A percentile compares a stretch with the other conserved stretches of the same genome.
These are phyloP conservation scores for Puccinia brachypodii DNA, from an alignment of 1,284 basidiomycete species.

Conservation along the genomic window DNA sequence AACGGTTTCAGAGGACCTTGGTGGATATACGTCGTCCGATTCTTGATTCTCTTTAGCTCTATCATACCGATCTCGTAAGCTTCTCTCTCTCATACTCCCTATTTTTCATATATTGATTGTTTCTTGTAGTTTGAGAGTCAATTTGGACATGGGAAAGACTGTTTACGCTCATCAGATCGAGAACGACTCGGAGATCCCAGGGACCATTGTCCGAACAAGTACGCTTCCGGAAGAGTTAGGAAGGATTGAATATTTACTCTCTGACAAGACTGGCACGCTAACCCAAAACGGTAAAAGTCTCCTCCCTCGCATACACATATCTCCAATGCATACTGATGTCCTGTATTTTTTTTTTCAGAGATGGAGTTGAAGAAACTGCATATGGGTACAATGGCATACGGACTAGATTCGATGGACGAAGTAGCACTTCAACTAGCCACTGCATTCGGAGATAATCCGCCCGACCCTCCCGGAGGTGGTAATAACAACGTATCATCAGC, in stretches of 20 bases:
- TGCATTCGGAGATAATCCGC: conserved; percentile 62
- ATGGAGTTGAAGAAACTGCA: conserved; percentile 99
- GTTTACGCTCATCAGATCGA: conserved; percentile 95
- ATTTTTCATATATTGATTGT: not conserved
- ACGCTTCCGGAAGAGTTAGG: conserved; percentile 97
- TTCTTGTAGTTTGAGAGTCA: conserved; percentile 78
- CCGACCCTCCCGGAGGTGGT: not conserved
- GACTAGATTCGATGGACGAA: conserved; percentile 96
- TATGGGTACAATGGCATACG: conserved; percentile 98
- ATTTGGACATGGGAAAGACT: conserved; percentile 99
- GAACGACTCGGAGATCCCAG: conserved; percentile 85
- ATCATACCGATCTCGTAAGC: conserved; percentile 97
- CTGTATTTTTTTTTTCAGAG: conserved; percentile 62
- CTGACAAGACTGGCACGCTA: conserved; percentile 95
- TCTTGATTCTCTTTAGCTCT: conserved; percentile 94
- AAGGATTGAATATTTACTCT: conserved; percentile 89
- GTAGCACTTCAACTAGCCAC: conserved; percentile 81
- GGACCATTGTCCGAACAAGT: conserved; percentile 92
- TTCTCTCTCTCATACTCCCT: not conserved
- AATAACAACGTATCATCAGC: too few relatives aligned
- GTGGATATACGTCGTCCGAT: conserved; percentile 95
- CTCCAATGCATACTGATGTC: conserved; percentile 8
- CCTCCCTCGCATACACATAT: not conserved
- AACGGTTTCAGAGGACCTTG: conserved; percentile 95
- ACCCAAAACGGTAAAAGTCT: conserved; percentile 81